Evolutionary conservation across 2,329 filamentous ascomycete genomes (phyloP), one percentile per base, ranked within the genome.

Genomic region (Penicillium sp.): DNA sequence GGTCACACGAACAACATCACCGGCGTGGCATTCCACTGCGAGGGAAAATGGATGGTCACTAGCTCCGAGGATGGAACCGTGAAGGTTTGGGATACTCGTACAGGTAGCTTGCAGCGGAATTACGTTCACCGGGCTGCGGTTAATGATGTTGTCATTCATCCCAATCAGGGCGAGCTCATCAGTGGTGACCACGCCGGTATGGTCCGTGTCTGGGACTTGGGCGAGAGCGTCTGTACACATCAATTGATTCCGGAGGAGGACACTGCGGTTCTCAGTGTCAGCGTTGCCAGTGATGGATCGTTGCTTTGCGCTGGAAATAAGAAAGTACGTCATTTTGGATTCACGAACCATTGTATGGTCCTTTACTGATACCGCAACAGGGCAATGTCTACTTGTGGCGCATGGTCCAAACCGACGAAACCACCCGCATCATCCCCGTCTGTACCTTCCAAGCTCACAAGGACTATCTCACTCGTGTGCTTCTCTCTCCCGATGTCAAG

Each of bases 31-130:
- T 99, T 99, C 73, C 94, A 99, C 75, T 97, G 93, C 74, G 94
- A 99, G 76, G 92, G 93, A 11, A 99, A 99, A 78, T 99, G 94
- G 94, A 97, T 99, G 90, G 94, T 97, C 19, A 99, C 94, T 10
- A 95, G 90, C 75, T 96, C 91, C 46, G 94, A 99, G 76, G 94
- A 99, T 71, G 91, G 92, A 68, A 96, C 91, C 0, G 92, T 97
- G 70, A 96, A 96, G 81, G 96, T 97, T 62, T 97, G 92, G 92
- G 93, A 97, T 73, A 96, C 92, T 5, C 82, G 92, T 46, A 90
- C 84, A 13, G 93, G 91, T 45, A 87, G 84, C 57, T 86, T 97
- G 53, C 94, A 99, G 77, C 86, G 94, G 53, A 96, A 93, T 76
- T 99, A 99, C 74, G 88, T 85, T 65, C 94, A 99, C 73, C 90